phyloP scores from a whole-genome alignment of 78 protist species.

The Monosiga brevicollis region DNA sequence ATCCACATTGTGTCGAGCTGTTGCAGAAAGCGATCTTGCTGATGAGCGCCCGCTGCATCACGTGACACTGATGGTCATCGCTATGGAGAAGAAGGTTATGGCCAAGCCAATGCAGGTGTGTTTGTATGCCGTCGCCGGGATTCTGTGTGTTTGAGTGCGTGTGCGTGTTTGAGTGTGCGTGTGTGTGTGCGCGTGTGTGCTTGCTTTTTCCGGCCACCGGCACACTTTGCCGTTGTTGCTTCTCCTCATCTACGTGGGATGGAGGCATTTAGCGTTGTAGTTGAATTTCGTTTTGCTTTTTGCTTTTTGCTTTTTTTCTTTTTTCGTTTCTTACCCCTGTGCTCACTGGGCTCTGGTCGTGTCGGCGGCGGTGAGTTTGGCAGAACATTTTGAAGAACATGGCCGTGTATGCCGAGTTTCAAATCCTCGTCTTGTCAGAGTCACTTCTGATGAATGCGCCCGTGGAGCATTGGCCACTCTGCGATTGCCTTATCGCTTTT shows the following conservation, averaged over 20 bases:
- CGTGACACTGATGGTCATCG: not conserved
- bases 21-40: no score
- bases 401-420: not conserved
- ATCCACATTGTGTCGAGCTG: no score
- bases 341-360: not conserved
- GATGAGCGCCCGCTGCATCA: no score
- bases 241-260: not conserved
- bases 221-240: not conserved
- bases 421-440: not conserved
- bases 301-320: no score
- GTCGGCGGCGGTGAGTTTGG: not conserved
- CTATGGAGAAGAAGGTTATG: not conserved
- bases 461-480: slow-evolving; percentile 67
- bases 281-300: not conserved
- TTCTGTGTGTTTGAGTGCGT: no score
- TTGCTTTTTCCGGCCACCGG: no score
- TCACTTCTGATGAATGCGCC: slow-evolving; percentile 17
- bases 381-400: not conserved
- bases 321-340: not conserved
- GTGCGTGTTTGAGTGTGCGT: no score
- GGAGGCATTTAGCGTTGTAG: not conserved
- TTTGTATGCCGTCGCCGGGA: no score
- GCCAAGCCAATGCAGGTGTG: not conserved
- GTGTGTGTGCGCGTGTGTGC: no score
- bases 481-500: slow-evolving; percentile 61